Evolutionary conservation across 305 asterid species (phyloP), one percentile per base, ranked within the genome.

Genomic region (Ilex paraguariensis): DNA sequence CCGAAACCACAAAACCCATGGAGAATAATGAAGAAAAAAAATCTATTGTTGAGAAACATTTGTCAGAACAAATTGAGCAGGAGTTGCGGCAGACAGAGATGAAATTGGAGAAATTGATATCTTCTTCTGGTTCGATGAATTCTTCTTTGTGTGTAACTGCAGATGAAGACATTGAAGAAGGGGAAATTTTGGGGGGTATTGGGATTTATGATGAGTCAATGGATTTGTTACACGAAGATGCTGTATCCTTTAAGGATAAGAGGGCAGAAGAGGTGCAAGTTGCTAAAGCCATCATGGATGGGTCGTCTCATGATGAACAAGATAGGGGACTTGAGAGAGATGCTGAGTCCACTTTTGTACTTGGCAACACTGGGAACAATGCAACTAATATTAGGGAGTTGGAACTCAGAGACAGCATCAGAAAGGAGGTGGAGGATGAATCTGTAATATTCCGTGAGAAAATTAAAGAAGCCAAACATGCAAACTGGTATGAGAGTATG

Each of bases 131-230:
- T 49, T 65, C 40, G 51, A 45, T 60, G 68, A 81, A 71, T 21
- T 42, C 79, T 6, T 60, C 79, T 62, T 30, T 58, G 67, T 56
- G 64, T 77, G 82, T 54, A 15, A 68, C 62, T 77, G 80, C 58
- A 48, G 71, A 62, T 67, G 83, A 63, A 39, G 90, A 84, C 67
- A 72, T 77, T 64, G 97, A 89, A 81, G 95, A 89, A 66, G 97
- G 95, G 60, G 91, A 89, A 76, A 80, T 87, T 72, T 78, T 88
- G 33, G 87, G 81, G 56, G 90, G 82, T 36, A 64, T 52, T 54
- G 82, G 70, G 70, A 70, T 61, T 64, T 67, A 57, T 70, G 76
- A 70, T 59, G 70, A 63, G 51, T 62, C 69, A 6, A 56, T 73
- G 53, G 78, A 82, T 74, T 66, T 68, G 56, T 70, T 79, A 64